Conservation (phyloP, 2,329 filamentous ascomycete species). For the Lachnellula cervina region DNA sequence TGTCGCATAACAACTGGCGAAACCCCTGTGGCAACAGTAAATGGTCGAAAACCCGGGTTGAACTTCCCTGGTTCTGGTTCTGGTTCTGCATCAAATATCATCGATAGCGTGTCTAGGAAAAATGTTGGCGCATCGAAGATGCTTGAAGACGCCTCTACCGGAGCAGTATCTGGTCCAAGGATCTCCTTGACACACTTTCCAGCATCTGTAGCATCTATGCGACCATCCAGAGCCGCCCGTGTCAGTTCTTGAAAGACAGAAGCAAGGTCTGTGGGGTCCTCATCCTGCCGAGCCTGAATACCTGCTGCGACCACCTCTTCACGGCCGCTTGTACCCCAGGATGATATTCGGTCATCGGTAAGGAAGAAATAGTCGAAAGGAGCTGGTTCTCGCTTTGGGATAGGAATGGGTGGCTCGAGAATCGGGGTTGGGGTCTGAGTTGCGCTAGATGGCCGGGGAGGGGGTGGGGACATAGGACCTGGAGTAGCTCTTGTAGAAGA, state of each 20-base stretch:
- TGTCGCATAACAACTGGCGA: conserved; percentile 69
- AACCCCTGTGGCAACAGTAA: conserved; percentile 69
- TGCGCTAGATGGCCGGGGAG: conserved; percentile 26
- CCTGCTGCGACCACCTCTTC: conserved; percentile 63
- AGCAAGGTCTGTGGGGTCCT: conserved; percentile 64
- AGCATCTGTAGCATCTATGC: conserved; percentile 62
- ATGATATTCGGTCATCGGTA: conserved; percentile 61
- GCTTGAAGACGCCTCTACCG: conserved; percentile 44
- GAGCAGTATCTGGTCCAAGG: conserved; percentile 50
- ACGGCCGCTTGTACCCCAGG: conserved; percentile 65
- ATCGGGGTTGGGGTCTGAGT: conserved; percentile 26
- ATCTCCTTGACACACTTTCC: conserved; percentile 72
- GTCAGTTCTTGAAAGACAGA: conserved; percentile 82
- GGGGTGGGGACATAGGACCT: conserved; percentile 32
- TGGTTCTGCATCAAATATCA: conserved; percentile 69
- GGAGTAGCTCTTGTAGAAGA: conserved; percentile 26
- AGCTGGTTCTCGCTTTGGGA: conserved; percentile 25
- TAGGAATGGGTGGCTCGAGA: conserved; percentile 26
- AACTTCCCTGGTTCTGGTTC: conserved; percentile 48
- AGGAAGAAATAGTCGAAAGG: conserved; percentile 70
- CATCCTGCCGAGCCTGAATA: conserved; percentile 57
- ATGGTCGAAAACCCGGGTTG: conserved; percentile 52
- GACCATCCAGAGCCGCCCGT: conserved; percentile 65
- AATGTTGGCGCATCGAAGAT: conserved; percentile 60
- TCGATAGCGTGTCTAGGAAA: conserved; percentile 79